phyloP scores from a whole-genome alignment of 1,284 basidiomycete species.

The Cryptococcus hybrid region DNA sequence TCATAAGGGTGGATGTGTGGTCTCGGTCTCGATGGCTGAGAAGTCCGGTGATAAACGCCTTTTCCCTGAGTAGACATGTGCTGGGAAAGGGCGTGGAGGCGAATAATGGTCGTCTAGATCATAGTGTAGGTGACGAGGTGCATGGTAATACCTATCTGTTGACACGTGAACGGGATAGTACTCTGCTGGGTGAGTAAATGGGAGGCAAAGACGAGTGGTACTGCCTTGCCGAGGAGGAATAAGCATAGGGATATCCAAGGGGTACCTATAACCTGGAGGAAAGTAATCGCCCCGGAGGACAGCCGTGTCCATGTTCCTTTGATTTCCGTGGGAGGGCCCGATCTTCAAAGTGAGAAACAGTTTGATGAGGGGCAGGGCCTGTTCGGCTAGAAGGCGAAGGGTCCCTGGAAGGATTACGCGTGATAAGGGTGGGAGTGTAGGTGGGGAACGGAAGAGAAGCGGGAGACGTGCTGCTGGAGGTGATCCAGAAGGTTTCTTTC shows the following conservation, averaged over 20 bases:
- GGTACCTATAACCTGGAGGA: background rate
- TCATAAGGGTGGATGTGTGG: constrained; percentile 19
- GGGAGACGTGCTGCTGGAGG: background rate
- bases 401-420: background rate
- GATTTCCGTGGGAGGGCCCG: background rate
- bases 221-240: background rate
- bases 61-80: background rate
- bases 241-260: background rate
- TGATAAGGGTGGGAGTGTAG: background rate
- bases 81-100: constrained; percentile 1
- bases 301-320: background rate
- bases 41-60: background rate
- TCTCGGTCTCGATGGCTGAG: constrained; percentile 16
- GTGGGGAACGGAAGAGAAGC: background rate
- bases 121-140: background rate
- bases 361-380: background rate
- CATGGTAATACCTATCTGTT: background rate
- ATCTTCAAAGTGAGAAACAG: background rate
- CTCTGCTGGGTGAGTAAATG: background rate
- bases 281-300: background rate
- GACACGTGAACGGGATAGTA: background rate
- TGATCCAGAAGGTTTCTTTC: background rate
- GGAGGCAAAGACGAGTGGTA: background rate
- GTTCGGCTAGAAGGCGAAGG: background rate
- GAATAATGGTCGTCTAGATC: background rate